These are phyloP conservation scores for Triticum urartu DNA, from an alignment of 176 grass and related monocot species.

Conservation along the genomic window DNA sequence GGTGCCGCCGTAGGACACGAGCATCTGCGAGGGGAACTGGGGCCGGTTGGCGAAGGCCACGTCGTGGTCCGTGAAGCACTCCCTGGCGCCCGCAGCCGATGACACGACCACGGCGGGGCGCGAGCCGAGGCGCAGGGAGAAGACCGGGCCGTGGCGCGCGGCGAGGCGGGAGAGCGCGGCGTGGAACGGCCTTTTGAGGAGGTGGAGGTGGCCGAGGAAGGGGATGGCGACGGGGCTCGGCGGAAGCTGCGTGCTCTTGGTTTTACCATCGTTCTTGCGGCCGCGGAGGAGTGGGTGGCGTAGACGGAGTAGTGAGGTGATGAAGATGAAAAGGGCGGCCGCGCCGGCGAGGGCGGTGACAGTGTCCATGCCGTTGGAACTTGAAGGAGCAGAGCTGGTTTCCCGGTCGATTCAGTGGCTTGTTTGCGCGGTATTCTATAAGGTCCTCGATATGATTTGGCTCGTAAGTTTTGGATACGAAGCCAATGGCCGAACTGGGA, in stretches of 20 bases:
- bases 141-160: slow-evolving; percentile 29
- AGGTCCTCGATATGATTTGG: neutral
- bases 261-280: neutral
- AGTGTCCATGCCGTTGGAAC: neutral
- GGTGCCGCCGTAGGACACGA: too few species aligned
- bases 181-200: slow-evolving; percentile 56
- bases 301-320: slow-evolving; percentile 10
- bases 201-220: slow-evolving; percentile 61
- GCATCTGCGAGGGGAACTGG: too few species aligned
- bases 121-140: slow-evolving; percentile 45
- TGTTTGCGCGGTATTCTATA: neutral
- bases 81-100: slow-evolving; percentile 11
- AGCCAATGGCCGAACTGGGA: too few species aligned
- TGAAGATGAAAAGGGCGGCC: neutral
- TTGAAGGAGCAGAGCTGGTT: neutral
- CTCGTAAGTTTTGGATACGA: neutral
- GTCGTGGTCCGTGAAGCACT: slow-evolving; percentile 61
- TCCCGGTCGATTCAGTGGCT: neutral
- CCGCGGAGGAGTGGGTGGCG: neutral
- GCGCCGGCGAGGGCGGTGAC: neutral
- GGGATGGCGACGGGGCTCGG: slow-evolving; percentile 44
- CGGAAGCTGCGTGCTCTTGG: neutral
- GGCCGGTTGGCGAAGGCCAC: slow-evolving; percentile 56
- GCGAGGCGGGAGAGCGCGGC: slow-evolving; percentile 28
- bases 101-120: slow-evolving; percentile 52